Evolutionary conservation across 805 yeast genomes (phyloP), one percentile per base, ranked within the genome.

Genomic region (Cyberlindnera euphorbiae): DNA sequence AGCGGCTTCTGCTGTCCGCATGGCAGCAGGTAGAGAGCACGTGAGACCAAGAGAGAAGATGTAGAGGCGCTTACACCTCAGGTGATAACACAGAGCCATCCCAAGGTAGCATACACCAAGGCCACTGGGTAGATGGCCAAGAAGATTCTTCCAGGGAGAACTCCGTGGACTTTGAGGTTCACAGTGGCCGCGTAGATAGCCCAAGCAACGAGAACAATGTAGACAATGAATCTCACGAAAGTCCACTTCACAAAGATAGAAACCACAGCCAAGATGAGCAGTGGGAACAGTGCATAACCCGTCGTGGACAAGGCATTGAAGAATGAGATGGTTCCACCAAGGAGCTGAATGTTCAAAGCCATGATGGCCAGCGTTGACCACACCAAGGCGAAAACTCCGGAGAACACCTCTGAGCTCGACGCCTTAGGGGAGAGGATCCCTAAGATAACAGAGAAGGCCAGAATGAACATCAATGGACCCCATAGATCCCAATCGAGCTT

Each of bases 381-480:
- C 19, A 74, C 69, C 46, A 78, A 62, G 4, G 79, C 64, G 52
- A 80, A 80, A 15, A 79, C 73, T 12, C 82, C 77, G 1, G 83
- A 73, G 50, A 80, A 80, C 22, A 78, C 80, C 35, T 69, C 64
- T 6, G 82, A 71, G 35, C 63, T 62, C 14, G 53, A 44, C 5
- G 62, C 55, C 6, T 42, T 37, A 17, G 55, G 53, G 8, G 58
- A 53, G 15, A 52, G 28, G 6, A 51, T 30, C 2, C 58, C 40
- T 45, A 79, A 56, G 16, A 71, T 60, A 17, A 78, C 73, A 4
- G 83, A 63, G 37, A 75, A 73, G 22, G 66, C 52, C 38, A 81
- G 61, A 10, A 80, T 71, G 50, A 80, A 81, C 21, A 80, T 62
- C 37, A 80, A 60, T 6, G 88, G 88, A 3, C 88, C 88, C 87